phyloP scores from a whole-genome alignment of 2,329 filamentous ascomycete genomes.

The Cercospora nicotianae region DNA sequence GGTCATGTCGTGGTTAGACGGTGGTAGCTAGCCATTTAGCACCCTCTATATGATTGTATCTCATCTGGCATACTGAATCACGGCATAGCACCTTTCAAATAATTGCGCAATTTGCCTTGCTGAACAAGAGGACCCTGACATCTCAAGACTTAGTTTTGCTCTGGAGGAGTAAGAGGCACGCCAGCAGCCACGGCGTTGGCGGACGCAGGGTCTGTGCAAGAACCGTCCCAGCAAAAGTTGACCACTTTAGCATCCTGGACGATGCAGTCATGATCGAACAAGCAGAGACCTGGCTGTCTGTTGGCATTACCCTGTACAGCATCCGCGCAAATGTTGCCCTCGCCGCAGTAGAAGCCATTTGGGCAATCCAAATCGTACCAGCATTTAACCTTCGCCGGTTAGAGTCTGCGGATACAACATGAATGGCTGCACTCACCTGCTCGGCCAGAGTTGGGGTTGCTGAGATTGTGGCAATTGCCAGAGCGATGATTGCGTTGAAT shows the following conservation, averaged over 20 bases:
- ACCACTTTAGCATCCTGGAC: background rate
- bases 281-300: background rate
- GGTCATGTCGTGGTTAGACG: background rate
- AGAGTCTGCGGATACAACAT: background rate
- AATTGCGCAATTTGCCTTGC: background rate
- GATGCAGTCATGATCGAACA: background rate
- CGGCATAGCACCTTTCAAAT: background rate
- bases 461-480: background rate
- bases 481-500: background rate
- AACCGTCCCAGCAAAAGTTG: background rate
- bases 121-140: background rate
- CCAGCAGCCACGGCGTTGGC: background rate
- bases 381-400: background rate
- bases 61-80: background rate
- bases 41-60: background rate
- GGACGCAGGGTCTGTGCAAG: background rate
- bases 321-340: background rate
- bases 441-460: background rate
- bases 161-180: background rate
- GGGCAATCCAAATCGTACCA: background rate
- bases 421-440: background rate
- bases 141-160: background rate
- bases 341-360: background rate
- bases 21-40: background rate
- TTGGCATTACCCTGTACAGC: background rate